Evolutionary conservation across 768 basidiomycete species (phyloP).

Genomic region (Wakefieldia striispora): DNA sequence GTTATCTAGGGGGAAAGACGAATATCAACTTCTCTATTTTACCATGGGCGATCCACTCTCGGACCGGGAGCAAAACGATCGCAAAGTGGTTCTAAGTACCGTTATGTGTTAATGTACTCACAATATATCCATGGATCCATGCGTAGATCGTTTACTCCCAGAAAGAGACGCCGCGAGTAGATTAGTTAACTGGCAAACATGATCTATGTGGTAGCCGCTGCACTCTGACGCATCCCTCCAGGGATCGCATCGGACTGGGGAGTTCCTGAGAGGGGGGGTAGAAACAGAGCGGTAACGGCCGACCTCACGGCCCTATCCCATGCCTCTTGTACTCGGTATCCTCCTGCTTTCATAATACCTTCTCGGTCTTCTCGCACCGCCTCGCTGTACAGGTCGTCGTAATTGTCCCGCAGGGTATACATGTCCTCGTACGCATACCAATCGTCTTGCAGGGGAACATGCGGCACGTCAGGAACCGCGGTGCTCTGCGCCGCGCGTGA

Average conservation of each 20-base stretch:
- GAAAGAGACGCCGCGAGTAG: too few species aligned
- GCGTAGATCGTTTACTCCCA: neutral
- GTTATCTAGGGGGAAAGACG: constrained; percentile 34
- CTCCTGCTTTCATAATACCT: constrained; percentile 79
- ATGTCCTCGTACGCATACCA: constrained; percentile 74
- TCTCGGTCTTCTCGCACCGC: constrained; percentile 74
- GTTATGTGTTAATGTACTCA: constrained; percentile 25
- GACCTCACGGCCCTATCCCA: constrained; percentile 80
- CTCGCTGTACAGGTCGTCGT: constrained; percentile 73
- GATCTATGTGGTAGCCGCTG: constrained; percentile 42
- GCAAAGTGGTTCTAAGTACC: constrained; percentile 55
- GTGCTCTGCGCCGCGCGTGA: constrained; percentile 63
- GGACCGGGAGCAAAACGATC: constrained; percentile 44
- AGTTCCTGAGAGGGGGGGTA: constrained; percentile 47
- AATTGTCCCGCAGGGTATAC: constrained; percentile 54
- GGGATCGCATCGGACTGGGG: constrained; percentile 5
- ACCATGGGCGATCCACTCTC: constrained; percentile 65
- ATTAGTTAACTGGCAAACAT: neutral
- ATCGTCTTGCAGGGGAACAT: constrained; percentile 74
- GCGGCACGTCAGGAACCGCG: constrained; percentile 75
- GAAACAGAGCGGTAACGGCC: constrained; percentile 71
- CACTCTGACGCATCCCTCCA: constrained; percentile 34
- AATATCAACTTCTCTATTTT: constrained; percentile 85
- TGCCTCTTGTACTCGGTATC: constrained; percentile 77
- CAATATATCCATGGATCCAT: neutral